Percentiles rank a stretch among this genome's conserved stretches.
Evolutionary conservation across 805 yeast species (phyloP).

Genomic region (Tetrapisispora namnaoensis): DNA sequence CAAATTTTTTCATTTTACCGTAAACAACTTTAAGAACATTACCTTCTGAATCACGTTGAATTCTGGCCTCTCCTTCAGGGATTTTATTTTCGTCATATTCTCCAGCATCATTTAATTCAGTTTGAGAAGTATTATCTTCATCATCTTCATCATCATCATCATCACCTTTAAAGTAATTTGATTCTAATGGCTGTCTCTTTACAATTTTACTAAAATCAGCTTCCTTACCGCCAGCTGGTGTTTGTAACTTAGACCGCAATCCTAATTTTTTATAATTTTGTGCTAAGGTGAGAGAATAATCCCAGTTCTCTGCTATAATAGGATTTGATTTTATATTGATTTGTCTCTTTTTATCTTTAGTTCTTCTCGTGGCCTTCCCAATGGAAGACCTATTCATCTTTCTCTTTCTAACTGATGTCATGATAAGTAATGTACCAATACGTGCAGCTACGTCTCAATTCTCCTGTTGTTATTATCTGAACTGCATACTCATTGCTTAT

Average conservation of each 20-base stretch:
- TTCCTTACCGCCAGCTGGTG: conserved; percentile 75
- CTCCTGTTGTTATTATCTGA: no score
- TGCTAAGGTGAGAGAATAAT: conserved; percentile 61
- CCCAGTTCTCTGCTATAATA: conserved; percentile 87
- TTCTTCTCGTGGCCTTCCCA: conserved; percentile 57
- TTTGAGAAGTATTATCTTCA: conserved; percentile 11
- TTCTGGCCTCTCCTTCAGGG: conserved; percentile 70
- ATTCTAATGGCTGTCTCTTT: conserved; percentile 28
- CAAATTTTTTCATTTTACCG: conserved; percentile 46
- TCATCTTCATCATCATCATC: conserved; percentile 19
- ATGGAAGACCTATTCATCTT: conserved; percentile 69
- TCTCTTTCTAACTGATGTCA: conserved; percentile 76
- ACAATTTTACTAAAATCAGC: conserved; percentile 37
- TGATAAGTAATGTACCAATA: conserved; percentile 11
- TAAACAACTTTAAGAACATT: conserved; percentile 57
- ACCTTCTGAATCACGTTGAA: conserved; percentile 60
- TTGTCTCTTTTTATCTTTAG: conserved; percentile 60
- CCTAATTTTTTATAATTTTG: conserved; percentile 87
- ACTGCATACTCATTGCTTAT: no score
- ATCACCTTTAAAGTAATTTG: conserved; percentile 15
- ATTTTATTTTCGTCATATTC: conserved; percentile 43
- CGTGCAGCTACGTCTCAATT: no score
- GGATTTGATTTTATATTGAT: conserved; percentile 63
- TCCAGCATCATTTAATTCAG: conserved; percentile 19
- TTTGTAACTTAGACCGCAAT: conserved; percentile 53